Base-by-base conservation (phyloP, 805 yeast species). In the Zygoascus biomembranicola region DNA sequence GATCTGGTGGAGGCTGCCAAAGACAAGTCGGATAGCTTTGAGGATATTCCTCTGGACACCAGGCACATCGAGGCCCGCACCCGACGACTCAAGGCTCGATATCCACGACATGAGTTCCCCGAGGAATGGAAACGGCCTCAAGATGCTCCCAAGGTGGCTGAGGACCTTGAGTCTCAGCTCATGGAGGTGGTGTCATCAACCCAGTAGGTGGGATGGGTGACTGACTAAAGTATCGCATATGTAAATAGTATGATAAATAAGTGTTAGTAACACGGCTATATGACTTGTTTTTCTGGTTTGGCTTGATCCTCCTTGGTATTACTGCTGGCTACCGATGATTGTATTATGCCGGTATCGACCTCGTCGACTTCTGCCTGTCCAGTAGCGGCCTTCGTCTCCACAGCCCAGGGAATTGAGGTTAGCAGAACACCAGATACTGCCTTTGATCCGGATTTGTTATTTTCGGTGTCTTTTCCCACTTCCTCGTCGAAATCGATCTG, bases 41-140 rank as follows among this genome's bases (percentile, higher is more conserved):
- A 76, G 44, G 95, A 87, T 63, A 73, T 92, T 32, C 97, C 97
- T 32, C 69, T 92, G 49, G 96, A 90, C 67, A 80, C 75, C 26
- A 81, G 96, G 67, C 89, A 84, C 64, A 76, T 78, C 51, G 69
- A 67, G 51, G 76, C 79, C 14, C 80, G 70, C 61, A 66, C 65
- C 56, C 70, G 72, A 53, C 68, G 75, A 59, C 72, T 75, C 63
- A 69, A 67, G 58, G 66, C 73, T 57, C 67, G 70, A 31, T 67
- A 66, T 51, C 71, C 70, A 8, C 66, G 64, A 31, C 64, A 71
- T 53, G 61, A 69, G 52, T 90, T 87, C 74, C 97, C 98, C 14
- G 81, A 81, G 58, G 80, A 74, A 49, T 92, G 98, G 98, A 72
- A 76, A 59, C 76, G 82, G 55, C 86, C 87, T 10, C 77, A 87